Evolutionary conservation across 306 rosid genomes (phyloP).

Genomic region (Quercus berberidifolia): DNA sequence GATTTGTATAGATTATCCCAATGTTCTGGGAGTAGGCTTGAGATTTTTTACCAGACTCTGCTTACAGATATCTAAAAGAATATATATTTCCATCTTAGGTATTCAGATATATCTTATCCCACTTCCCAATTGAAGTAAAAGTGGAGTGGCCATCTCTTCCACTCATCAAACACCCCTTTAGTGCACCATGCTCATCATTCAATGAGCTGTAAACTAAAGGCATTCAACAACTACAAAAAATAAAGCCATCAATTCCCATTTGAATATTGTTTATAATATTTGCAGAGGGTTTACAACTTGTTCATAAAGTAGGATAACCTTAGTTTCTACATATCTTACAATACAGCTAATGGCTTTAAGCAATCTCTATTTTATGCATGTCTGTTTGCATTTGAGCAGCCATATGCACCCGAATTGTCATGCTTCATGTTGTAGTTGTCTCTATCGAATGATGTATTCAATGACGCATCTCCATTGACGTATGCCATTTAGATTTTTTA

Average conservation of each 20-base stretch:
- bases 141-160: slow-evolving; percentile 10
- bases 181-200: not conserved
- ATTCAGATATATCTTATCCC: not conserved
- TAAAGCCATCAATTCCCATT: not conserved
- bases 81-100: not conserved
- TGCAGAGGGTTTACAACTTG: too few relatives aligned
- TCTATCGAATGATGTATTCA: not conserved
- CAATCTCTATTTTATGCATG: not conserved
- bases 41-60: too few relatives aligned
- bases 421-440: not conserved
- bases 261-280: not conserved
- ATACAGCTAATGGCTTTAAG: too few relatives aligned
- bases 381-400: not conserved
- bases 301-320: too few relatives aligned
- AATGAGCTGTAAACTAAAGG: not conserved
- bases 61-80: too few relatives aligned
- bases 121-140: slow-evolving; percentile 4
- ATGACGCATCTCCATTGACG: not conserved
- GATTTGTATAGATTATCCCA: too few relatives aligned
- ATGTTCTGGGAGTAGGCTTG: too few relatives aligned
- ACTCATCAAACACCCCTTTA: not conserved
- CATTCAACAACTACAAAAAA: too few relatives aligned
- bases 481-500: too few relatives aligned
- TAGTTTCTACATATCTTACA: too few relatives aligned
- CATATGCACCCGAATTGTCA: not conserved